Base-by-base conservation (phyloP, 257 asterid species). In the Solanum habrochaites region DNA sequence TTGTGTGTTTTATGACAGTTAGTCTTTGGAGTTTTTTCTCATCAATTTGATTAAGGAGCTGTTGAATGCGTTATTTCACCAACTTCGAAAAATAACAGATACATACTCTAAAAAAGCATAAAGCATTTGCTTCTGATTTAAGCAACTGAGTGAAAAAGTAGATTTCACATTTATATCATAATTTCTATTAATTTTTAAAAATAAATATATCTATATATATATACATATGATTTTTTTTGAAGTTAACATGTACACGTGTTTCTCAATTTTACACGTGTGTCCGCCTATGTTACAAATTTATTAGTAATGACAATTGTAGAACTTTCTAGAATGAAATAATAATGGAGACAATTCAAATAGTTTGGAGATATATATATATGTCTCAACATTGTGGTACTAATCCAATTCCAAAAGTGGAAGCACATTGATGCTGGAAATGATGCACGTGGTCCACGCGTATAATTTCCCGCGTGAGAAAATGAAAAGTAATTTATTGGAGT, bases 381-480 rank as follows among this genome's bases (percentile, higher is more conserved):
- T 56, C n/a, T 56, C 64, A 56, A 52, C 11, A 7, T 56, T 56
- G n/a, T 56, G 64, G 25, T 20, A 56, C n/a, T 56, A 7, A 56
- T 56, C 64, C 64, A 56, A 56, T 56, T 56, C 64, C 70, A n/a
- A 0, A 52, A 37, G 3, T 4, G 23, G 11, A 8, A 10, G 52
- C 35, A 29, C 18, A 70, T 5, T 10, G 70, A 14, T 23, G 73
- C 13, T 4, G 67, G 31, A 32, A 58, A 40, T 11, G 56, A 3
- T 13, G 66, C 88, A 86, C 88, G 88, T 77, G 88, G 58, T 77
- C 45, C 66, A 86, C 85, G 88, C 85, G 85, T 77, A 60, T 75
- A 71, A 71, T 71, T 16, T 32, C 45, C 66, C 80, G 88, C 45
- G 85, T 85, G 27, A 4, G 35, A 75, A 74, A 74, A 23, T 18